phyloP scores from a whole-genome alignment of 352 stramenopile species.

The Phytophthora chlamydospora region DNA sequence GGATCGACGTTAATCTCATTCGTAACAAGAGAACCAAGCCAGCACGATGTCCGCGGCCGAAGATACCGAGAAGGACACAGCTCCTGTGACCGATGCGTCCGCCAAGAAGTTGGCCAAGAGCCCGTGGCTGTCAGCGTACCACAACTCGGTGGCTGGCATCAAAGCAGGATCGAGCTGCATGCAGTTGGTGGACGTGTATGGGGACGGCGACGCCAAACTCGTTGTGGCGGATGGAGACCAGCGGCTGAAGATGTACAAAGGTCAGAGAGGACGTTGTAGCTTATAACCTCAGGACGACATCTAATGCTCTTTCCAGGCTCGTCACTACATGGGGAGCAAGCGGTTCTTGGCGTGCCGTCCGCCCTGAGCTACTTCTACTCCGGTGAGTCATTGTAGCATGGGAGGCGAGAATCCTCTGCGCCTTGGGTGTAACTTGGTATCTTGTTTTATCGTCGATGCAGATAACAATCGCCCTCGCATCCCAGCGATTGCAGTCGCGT shows the following conservation, averaged over 20 bases:
- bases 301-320: conserved; percentile 43
- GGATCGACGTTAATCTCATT: too few relatives aligned
- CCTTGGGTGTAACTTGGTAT: conserved; percentile 3
- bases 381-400: conserved; percentile 16
- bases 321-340: conserved; percentile 78
- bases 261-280: conserved; percentile 20
- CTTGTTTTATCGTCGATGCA: conserved; percentile 7
- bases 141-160: conserved; percentile 91
- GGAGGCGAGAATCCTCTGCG: too few relatives aligned
- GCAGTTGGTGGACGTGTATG: conserved; percentile 82
- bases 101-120: conserved; percentile 38
- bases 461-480: conserved; percentile 75
- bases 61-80: conserved; percentile 31
- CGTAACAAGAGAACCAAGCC: too few relatives aligned
- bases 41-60: conserved; percentile 19
- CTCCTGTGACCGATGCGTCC: conserved; percentile 7
- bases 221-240: conserved; percentile 82
- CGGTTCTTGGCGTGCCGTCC: conserved; percentile 77
- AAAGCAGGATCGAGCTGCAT: conserved; percentile 81
- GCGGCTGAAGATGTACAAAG: conserved; percentile 90
- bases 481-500: conserved; percentile 86
- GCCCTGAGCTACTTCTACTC: conserved; percentile 84
- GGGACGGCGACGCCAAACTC: conserved; percentile 84
- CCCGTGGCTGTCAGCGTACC: conserved; percentile 89
- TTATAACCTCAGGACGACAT: neutral